These are phyloP conservation scores for Cyathus striatus DNA, from an alignment of 768 basidiomycete species.

Conservation along the genomic window DNA sequence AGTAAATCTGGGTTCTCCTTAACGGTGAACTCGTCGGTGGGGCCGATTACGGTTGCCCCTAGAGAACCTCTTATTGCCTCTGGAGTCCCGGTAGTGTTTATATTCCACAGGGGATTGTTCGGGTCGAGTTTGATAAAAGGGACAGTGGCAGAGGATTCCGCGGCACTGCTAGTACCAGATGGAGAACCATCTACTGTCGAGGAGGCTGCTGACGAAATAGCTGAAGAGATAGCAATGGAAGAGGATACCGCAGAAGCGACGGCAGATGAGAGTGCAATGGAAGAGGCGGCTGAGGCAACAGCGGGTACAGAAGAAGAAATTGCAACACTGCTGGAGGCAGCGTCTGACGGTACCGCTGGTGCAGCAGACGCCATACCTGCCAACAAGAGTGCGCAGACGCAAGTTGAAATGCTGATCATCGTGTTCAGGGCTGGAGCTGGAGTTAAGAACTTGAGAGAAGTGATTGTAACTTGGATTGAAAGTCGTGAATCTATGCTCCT, in stretches of 20 bases:
- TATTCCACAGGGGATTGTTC: slow-evolving; percentile 36
- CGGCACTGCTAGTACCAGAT: slow-evolving; percentile 9
- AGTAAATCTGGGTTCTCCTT: slow-evolving; percentile 52
- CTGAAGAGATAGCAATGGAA: slow-evolving; percentile 8
- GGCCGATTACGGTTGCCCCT: slow-evolving; percentile 48
- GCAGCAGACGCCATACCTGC: slow-evolving; percentile 20
- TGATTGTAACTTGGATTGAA: too few species aligned
- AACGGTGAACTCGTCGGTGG: slow-evolving; percentile 51
- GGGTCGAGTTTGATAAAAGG: slow-evolving; percentile 35
- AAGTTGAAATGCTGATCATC: slow-evolving; percentile 32
- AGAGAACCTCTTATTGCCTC: slow-evolving; percentile 39
- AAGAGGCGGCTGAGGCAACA: slow-evolving; percentile 8
- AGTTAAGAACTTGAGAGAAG: too few species aligned
- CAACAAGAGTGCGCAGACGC: slow-evolving; percentile 28
- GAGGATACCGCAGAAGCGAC: slow-evolving; percentile 11
- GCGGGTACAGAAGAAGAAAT: not conserved
- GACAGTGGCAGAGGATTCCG: slow-evolving; percentile 33
- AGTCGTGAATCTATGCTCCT: too few species aligned
- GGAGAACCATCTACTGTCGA: too few species aligned
- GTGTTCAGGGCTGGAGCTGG: too few species aligned
- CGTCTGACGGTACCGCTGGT: slow-evolving; percentile 11
- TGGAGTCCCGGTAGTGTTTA: slow-evolving; percentile 18
- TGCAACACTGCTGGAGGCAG: slow-evolving; percentile 1
- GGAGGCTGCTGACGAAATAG: slow-evolving; percentile 11
- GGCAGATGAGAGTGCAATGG: slow-evolving; percentile 8